These are phyloP conservation scores for Alternaria consortialis DNA, from an alignment of 2,329 filamentous ascomycete species.

Conservation along the genomic window DNA sequence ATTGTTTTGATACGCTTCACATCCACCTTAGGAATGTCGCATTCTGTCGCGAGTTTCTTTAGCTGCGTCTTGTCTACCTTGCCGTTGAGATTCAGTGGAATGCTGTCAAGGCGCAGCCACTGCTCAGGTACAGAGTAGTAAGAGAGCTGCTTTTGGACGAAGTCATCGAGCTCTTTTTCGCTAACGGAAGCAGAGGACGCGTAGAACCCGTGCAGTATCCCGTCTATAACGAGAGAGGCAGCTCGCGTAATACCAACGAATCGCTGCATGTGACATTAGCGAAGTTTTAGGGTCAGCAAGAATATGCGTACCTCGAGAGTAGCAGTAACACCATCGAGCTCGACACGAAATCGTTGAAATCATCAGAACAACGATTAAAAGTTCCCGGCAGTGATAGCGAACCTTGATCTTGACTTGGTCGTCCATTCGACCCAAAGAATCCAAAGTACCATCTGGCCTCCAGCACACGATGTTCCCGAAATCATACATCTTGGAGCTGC, in stretches of 20 bases:
- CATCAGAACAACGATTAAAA: slow-evolving; percentile 11
- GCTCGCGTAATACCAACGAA: slow-evolving; percentile 59
- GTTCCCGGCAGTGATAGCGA: neutral
- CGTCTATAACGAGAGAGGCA: slow-evolving; percentile 59
- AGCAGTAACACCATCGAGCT: slow-evolving; percentile 65
- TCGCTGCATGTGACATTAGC: slow-evolving; percentile 32
- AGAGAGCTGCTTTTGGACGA: slow-evolving; percentile 58
- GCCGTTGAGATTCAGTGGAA: slow-evolving; percentile 65
- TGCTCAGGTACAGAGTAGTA: slow-evolving; percentile 65
- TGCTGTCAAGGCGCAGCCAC: slow-evolving; percentile 54
- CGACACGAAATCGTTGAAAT: slow-evolving; percentile 66
- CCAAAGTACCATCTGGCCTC: slow-evolving; percentile 62
- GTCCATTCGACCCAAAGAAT: slow-evolving; percentile 66
- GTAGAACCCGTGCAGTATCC: slow-evolving; percentile 62
- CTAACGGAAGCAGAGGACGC: slow-evolving; percentile 47
- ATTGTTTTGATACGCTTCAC: neutral
- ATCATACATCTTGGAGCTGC: slow-evolving; percentile 63
- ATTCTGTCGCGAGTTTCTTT: slow-evolving; percentile 33
- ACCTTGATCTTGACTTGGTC: slow-evolving; percentile 69
- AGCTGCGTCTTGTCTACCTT: slow-evolving; percentile 65
- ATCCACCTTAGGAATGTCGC: neutral
- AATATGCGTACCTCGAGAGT: slow-evolving; percentile 30
- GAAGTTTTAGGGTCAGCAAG: neutral
- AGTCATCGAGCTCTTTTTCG: slow-evolving; percentile 50
- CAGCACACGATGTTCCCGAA: slow-evolving; percentile 68